phyloP scores from a whole-genome alignment of 1,284 basidiomycete species.

The Trametes pubescens region DNA sequence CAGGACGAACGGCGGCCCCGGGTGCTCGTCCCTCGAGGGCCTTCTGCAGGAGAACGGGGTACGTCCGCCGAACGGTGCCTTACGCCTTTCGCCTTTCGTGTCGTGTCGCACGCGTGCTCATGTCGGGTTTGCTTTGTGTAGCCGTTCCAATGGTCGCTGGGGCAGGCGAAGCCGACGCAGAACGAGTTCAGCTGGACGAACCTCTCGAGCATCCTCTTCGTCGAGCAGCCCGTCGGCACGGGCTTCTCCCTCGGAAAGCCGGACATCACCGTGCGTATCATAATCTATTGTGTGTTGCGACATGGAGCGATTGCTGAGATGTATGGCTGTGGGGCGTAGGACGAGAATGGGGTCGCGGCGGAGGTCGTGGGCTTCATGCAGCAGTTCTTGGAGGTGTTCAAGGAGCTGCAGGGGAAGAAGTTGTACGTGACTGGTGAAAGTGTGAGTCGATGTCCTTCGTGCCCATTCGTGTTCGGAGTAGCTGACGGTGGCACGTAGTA shows the following conservation, averaged over 20 bases:
- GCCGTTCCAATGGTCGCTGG: slow-evolving; percentile 74
- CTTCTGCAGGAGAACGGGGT: slow-evolving; percentile 86
- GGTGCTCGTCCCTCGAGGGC: slow-evolving; percentile 82
- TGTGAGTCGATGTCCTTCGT: slow-evolving; percentile 49
- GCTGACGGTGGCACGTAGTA: slow-evolving; percentile 48
- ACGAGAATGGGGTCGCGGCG: slow-evolving; percentile 71
- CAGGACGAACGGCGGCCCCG: slow-evolving; percentile 60
- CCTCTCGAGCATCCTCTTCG: slow-evolving; percentile 77
- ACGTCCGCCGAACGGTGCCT: slow-evolving; percentile 35
- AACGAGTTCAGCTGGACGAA: slow-evolving; percentile 88
- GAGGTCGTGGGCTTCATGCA: slow-evolving; percentile 75
- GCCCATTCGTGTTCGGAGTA: not conserved
- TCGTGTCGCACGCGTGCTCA: not conserved
- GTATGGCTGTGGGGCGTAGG: slow-evolving; percentile 43
- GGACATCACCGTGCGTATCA: slow-evolving; percentile 61
- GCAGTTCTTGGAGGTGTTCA: slow-evolving; percentile 79
- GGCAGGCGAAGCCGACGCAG: slow-evolving; percentile 67
- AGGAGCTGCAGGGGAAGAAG: slow-evolving; percentile 74
- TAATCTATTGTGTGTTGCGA: too few species aligned
- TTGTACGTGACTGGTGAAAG: slow-evolving; percentile 77
- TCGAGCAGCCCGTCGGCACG: slow-evolving; percentile 87
- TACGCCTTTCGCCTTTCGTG: too few species aligned
- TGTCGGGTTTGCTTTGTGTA: slow-evolving; percentile 39
- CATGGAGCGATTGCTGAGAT: not conserved
- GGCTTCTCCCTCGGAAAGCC: slow-evolving; percentile 82